These are phyloP conservation scores for Penicillium pulvis DNA, from an alignment of 495 filamentous ascomycete species.

Conservation along the genomic window DNA sequence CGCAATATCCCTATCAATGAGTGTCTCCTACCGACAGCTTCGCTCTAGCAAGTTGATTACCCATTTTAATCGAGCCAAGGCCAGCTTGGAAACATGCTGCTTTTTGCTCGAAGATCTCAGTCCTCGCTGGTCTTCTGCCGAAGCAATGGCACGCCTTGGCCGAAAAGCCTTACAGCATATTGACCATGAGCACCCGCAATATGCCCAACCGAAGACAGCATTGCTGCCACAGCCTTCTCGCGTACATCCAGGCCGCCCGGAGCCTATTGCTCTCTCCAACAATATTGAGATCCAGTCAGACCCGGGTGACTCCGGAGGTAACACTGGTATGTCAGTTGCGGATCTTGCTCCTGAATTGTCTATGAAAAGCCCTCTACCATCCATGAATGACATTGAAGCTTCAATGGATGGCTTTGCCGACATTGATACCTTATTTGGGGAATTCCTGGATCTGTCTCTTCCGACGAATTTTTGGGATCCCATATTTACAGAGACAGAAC, in stretches of 20 bases:
- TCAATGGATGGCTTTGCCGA: conserved; percentile 34
- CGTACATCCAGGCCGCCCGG: neutral
- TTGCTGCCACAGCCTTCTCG: neutral
- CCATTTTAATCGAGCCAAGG: conserved; percentile 61
- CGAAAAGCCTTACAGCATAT: conserved; percentile 42
- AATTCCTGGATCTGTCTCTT: conserved; percentile 43
- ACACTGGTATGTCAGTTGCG: conserved; percentile 2
- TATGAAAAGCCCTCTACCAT: conserved; percentile 5
- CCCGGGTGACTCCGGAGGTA: neutral
- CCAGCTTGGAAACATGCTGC: conserved; percentile 61
- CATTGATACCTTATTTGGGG: conserved; percentile 45
- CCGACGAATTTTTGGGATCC: conserved; percentile 49
- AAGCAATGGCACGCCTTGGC: conserved; percentile 61
- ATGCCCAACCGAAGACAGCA: neutral
- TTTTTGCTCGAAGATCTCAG: conserved; percentile 56
- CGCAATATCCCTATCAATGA: conserved; percentile 64
- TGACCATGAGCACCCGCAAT: conserved; percentile 9
- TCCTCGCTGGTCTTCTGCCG: conserved; percentile 62
- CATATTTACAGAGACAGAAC: conserved; percentile 32
- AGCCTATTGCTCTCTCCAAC: neutral
- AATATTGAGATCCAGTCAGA: neutral
- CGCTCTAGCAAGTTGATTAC: conserved; percentile 65
- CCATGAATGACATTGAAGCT: conserved; percentile 12
- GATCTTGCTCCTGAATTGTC: conserved; percentile 1
- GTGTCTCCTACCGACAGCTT: conserved; percentile 71